Evolutionary conservation across 345 rosid genomes (phyloP), one percentile per base, ranked within the genome.

Genomic region (Gossypium raimondii): DNA sequence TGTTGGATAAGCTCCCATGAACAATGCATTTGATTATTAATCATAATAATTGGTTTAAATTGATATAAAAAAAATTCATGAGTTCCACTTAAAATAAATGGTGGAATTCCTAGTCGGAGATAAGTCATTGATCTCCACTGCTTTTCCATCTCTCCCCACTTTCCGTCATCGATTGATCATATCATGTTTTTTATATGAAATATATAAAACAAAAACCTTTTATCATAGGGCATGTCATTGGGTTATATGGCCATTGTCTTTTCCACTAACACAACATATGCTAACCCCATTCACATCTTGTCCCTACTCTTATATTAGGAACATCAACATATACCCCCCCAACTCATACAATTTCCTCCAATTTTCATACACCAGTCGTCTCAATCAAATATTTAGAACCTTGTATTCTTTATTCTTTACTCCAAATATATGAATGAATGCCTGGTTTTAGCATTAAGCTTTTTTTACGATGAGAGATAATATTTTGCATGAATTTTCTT

Each of bases 91-190:
- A 66, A 58, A 22, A 62, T 55, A 55, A 55, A 62, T 2, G 70
- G 85, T 84, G 83, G 77, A 51, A 75, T 73, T 82, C 83, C 78
- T 60, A 73, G 75, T 80, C 67, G 71, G 65, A 79, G 38, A 63
- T 45, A 65, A 73, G 16, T 69, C 24, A 43, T 44, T 17, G 45
- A 43, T 34, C 77, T 27, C 76, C 67, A n/a, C 62, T 24, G 55
- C 9, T 22, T 47, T 22, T 44, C 67, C 29, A 10, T 18, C 24
- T 18, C 13, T 38, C 41, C 14, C 22, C 73, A 29, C n/a, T 63
- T 9, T 34, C 67, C 27, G 24, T 24, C 11, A 10, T 69, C 74
- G 43, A 70, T 79, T 18, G 25, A 76, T 44, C 7, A 8, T 18
- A 56, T n/a, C 22, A 11, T 72, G 61, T 16, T 44, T 70, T 45